These are phyloP conservation scores for Sideroxylon spinosum DNA, from an alignment of 179 eudicot species.

Conservation along the genomic window DNA sequence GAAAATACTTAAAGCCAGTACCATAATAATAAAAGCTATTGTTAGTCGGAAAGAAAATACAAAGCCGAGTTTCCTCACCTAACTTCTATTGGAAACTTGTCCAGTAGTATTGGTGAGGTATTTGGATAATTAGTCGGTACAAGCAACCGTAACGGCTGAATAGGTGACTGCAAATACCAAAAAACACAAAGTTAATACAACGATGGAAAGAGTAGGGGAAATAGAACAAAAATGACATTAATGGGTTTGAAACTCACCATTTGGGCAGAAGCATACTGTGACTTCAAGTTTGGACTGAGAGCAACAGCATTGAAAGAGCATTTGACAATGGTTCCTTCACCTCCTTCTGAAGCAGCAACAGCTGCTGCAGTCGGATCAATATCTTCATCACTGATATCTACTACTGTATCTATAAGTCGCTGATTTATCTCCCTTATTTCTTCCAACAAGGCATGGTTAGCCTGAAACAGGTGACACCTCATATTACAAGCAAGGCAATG, in stretches of 20 bases:
- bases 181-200: constrained; percentile 14
- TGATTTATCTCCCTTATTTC: constrained; percentile 81
- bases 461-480: constrained; percentile 33
- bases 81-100: constrained; percentile 76
- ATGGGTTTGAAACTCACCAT: constrained; percentile 43
- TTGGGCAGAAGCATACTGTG: constrained; percentile 85
- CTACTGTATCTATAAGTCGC: constrained; percentile 77
- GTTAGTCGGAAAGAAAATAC: background rate
- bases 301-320: constrained; percentile 82
- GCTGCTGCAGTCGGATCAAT: constrained; percentile 58
- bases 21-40: background rate
- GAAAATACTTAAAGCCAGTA: too few species aligned
- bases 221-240: background rate
- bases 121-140: constrained; percentile 85
- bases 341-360: constrained; percentile 49
- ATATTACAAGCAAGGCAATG: background rate
- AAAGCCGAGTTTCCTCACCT: constrained; percentile 47
- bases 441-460: constrained; percentile 68
- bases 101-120: constrained; percentile 80
- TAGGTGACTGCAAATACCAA: constrained; percentile 63
- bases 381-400: constrained; percentile 76
- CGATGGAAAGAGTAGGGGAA: constrained; percentile 1
- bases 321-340: constrained; percentile 78
- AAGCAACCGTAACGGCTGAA: constrained; percentile 81
- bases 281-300: constrained; percentile 70